Evolutionary conservation across 108 stramenopile genomes (phyloP).

Genomic region (Conticribra guillardii): DNA sequence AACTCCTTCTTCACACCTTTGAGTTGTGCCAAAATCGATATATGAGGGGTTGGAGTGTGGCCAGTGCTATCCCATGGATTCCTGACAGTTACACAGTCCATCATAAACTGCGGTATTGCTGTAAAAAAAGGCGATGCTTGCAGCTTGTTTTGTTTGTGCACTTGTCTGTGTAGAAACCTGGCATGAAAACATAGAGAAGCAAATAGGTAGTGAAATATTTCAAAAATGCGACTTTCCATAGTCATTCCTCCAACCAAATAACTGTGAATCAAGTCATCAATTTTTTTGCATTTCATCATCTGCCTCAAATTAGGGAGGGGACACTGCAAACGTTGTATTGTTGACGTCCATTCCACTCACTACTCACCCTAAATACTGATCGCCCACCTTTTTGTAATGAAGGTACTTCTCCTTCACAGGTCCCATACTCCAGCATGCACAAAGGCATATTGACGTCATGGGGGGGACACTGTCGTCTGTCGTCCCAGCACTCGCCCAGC

Average conservation of each 20-base stretch:
- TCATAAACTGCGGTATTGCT: conserved; percentile 2
- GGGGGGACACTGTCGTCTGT: conserved; percentile 26
- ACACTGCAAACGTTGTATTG: background rate
- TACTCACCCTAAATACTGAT: conserved; percentile 20
- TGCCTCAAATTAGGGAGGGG: conserved; percentile 13
- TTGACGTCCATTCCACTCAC: conserved; percentile 13
- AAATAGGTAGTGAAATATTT: conserved; percentile 11
- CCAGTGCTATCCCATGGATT: conserved; percentile 23
- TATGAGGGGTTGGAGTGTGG: conserved; percentile 22
- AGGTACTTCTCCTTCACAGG: conserved; percentile 26
- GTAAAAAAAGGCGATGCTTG: conserved; percentile 9
- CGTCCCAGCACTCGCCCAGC: conserved; percentile 1
- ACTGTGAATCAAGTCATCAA: background rate
- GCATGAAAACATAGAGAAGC: conserved; percentile 14
- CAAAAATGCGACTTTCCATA: background rate
- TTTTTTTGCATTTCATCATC: background rate
- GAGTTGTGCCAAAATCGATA: conserved; percentile 11
- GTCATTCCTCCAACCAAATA: background rate
- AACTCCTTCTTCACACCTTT: conserved; percentile 5
- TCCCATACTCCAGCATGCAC: conserved; percentile 21
- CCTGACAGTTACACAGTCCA: background rate
- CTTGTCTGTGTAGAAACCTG: background rate
- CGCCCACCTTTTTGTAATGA: conserved; percentile 21
- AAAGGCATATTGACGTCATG: conserved; percentile 21
- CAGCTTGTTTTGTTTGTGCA: background rate